Evolutionary conservation across 1,139 yeast species (phyloP).

Genomic region (Pichia sp.): DNA sequence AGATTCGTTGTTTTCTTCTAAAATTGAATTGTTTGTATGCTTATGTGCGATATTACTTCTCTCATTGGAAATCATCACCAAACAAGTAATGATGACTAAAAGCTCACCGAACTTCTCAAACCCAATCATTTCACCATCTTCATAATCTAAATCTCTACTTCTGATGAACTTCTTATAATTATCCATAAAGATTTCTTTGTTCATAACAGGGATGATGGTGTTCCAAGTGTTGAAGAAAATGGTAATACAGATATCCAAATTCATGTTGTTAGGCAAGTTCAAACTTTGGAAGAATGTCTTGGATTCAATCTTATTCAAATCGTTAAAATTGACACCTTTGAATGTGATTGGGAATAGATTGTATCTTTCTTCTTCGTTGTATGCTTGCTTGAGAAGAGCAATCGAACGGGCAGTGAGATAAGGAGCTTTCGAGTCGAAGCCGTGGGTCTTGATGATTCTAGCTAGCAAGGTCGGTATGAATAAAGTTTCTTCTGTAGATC

Average conservation of each 20-base stretch:
- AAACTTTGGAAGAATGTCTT: slow-evolving; percentile 43
- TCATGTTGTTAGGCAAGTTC: slow-evolving; percentile 54
- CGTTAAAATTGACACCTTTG: slow-evolving; percentile 35
- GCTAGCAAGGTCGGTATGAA: slow-evolving; percentile 72
- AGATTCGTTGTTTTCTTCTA: neutral
- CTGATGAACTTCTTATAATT: slow-evolving; percentile 47
- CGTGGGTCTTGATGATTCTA: slow-evolving; percentile 64
- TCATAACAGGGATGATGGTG: slow-evolving; percentile 63
- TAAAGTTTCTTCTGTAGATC: slow-evolving; percentile 75
- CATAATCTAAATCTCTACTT: slow-evolving; percentile 34
- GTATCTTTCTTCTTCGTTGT: slow-evolving; percentile 26
- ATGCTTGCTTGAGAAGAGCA: slow-evolving; percentile 60
- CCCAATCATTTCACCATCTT: slow-evolving; percentile 41
- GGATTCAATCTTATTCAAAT: slow-evolving; percentile 40
- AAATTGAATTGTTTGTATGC: neutral
- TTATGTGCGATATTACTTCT: slow-evolving; percentile 23
- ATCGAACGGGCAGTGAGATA: slow-evolving; percentile 65
- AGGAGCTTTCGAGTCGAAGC: slow-evolving; percentile 68
- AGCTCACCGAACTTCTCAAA: slow-evolving; percentile 62
- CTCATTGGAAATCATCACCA: slow-evolving; percentile 51
- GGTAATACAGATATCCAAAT: slow-evolving; percentile 55
- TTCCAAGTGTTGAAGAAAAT: slow-evolving; percentile 82
- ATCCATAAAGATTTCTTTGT: slow-evolving; percentile 59
- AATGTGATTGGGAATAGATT: slow-evolving; percentile 33
- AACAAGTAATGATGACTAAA: slow-evolving; percentile 53